Conservation (phyloP, 2,329 filamentous ascomycete genomes). For the Epichloe scottii region DNA sequence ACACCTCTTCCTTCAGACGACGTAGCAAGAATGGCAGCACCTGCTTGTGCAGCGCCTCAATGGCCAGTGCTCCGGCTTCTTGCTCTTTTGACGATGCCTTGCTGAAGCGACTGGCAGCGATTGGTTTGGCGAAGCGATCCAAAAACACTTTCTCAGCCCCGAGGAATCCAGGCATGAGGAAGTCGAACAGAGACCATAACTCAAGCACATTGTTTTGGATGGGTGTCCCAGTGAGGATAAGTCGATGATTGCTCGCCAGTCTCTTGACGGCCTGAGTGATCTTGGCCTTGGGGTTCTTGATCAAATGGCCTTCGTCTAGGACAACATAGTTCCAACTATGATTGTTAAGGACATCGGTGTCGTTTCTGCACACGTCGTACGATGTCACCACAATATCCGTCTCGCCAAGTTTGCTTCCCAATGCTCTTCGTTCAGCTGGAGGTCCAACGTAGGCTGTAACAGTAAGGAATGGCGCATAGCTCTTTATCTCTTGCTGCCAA, state of each 20-base stretch:
- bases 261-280: conserved; percentile 87
- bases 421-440: conserved; percentile 62
- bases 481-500: conserved; percentile 96
- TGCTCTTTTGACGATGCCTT: conserved; percentile 98
- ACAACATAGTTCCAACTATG: conserved; percentile 97
- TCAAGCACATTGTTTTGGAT: conserved; percentile 98
- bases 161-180: conserved; percentile 96
- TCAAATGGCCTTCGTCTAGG: conserved; percentile 91
- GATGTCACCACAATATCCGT: conserved; percentile 95
- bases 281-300: conserved; percentile 98
- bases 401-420: conserved; percentile 56
- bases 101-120: conserved; percentile 84
- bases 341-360: conserved; percentile 70
- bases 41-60: conserved; percentile 97
- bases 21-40: conserved; percentile 92
- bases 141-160: conserved; percentile 92
- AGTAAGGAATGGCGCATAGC: conserved; percentile 86
- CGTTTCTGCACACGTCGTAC: conserved; percentile 95
- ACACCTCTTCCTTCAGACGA: conserved; percentile 91
- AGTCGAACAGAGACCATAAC: conserved; percentile 96
- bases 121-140: conserved; percentile 88
- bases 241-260: conserved; percentile 78
- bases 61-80: conserved; percentile 87
- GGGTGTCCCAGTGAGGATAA: conserved; percentile 92
- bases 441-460: conserved; percentile 87